Evolutionary conservation across 805 yeast genomes (phyloP).

Genomic region (Candida quercuum): DNA sequence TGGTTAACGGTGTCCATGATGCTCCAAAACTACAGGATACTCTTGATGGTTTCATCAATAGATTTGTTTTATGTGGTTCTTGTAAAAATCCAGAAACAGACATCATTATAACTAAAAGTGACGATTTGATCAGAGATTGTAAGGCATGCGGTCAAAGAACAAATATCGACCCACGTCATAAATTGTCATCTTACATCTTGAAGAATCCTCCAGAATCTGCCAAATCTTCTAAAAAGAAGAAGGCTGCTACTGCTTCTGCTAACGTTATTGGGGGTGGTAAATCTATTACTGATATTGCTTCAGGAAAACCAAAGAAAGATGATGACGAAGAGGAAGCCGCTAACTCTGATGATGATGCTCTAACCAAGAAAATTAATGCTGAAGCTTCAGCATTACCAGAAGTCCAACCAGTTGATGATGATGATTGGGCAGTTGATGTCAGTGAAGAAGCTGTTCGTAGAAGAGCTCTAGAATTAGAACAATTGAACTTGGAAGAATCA

Average conservation of each 20-base stretch:
- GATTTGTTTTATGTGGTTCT: constrained; percentile 87
- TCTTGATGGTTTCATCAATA: constrained; percentile 88
- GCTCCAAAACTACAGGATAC: constrained; percentile 86
- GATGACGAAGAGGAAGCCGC: constrained; percentile 34
- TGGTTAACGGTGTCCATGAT: constrained; percentile 94
- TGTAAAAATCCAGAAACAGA: constrained; percentile 99
- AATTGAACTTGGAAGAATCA: constrained; percentile 36
- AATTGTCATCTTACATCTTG: constrained; percentile 77
- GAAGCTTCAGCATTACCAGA: constrained; percentile 70
- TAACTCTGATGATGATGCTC: constrained; percentile 64
- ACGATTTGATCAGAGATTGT: constrained; percentile 81
- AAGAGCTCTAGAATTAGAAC: constrained; percentile 85
- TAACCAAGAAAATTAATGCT: constrained; percentile 75
- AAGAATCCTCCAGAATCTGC: constrained; percentile 81
- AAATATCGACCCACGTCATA: constrained; percentile 77
- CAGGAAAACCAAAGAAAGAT: constrained; percentile 31
- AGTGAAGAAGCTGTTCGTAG: constrained; percentile 93
- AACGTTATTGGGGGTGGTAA: constrained; percentile 85
- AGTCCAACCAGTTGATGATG: constrained; percentile 69
- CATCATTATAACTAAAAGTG: constrained; percentile 71
- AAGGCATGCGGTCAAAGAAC: constrained; percentile 96
- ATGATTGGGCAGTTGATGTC: constrained; percentile 97
- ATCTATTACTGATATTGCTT: constrained; percentile 74
- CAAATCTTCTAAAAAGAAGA: constrained; percentile 48
- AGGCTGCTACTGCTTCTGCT: constrained; percentile 82